phyloP scores from a whole-genome alignment of 495 filamentous ascomycete genomes.

The Neurospora sp. region DNA sequence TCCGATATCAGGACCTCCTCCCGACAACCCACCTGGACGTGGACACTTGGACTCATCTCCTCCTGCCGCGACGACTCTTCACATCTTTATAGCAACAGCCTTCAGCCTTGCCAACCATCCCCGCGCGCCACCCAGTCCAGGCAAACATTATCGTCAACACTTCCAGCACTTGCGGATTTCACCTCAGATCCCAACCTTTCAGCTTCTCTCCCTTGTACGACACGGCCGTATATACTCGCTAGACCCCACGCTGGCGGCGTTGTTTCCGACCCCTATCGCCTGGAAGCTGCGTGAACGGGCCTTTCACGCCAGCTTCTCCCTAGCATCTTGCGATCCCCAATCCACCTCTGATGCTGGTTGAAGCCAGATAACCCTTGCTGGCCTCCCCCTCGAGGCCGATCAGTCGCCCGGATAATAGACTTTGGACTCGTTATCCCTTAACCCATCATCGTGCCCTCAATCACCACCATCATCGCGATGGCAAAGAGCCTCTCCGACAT shows the following conservation, averaged over 20 bases:
- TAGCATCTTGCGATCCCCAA: background rate
- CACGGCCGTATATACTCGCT: background rate
- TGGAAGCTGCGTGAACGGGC: background rate
- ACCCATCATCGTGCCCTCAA: background rate
- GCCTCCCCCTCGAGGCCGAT: slow-evolving; percentile 34
- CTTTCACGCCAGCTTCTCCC: background rate
- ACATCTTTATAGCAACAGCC: background rate
- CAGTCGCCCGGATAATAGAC: slow-evolving; percentile 29
- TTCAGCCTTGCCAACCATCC: background rate
- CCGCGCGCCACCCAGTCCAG: background rate
- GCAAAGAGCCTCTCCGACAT: slow-evolving; percentile 14
- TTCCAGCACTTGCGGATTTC: background rate
- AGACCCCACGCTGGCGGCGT: background rate
- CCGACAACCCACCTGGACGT: background rate
- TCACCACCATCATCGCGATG: slow-evolving; percentile 13
- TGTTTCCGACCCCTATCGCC: background rate
- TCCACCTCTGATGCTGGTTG: slow-evolving; percentile 29
- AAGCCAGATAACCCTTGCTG: slow-evolving; percentile 34
- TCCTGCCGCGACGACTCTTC: background rate
- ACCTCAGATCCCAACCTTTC: background rate
- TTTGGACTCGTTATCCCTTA: slow-evolving; percentile 3
- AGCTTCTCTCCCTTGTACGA: background rate
- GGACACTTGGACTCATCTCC: background rate
- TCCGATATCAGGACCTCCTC: background rate
- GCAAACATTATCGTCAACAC: background rate